Conservation (phyloP, 1,284 basidiomycete species). For the Naganishia albida region DNA sequence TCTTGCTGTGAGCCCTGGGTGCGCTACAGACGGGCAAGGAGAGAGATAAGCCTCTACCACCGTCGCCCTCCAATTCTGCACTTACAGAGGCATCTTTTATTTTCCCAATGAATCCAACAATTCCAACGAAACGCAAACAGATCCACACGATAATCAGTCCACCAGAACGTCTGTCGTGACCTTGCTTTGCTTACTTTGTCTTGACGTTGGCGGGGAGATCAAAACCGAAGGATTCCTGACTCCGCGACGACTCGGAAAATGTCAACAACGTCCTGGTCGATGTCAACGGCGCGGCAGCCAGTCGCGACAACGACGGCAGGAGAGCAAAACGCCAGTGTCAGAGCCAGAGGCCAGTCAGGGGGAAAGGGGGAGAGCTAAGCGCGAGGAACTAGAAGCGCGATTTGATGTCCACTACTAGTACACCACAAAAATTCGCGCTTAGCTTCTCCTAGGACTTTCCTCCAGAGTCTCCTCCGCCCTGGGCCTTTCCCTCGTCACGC, state of each 20-base stretch:
- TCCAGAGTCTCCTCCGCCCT: not conserved
- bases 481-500: no score
- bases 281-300: constrained; percentile 23
- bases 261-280: constrained; percentile 6
- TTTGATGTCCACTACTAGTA: not conserved
- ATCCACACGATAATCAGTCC: constrained; percentile 22
- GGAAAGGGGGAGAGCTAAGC: not conserved
- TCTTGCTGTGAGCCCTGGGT: constrained; percentile 58
- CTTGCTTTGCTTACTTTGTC: constrained; percentile 30
- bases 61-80: not conserved
- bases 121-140: constrained; percentile 19
- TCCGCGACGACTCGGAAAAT: constrained; percentile 1
- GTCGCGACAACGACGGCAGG: constrained; percentile 2
- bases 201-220: constrained; percentile 32
- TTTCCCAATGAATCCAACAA: constrained; percentile 24
- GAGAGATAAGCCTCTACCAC: constrained; percentile 12
- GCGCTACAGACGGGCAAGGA: constrained; percentile 38
- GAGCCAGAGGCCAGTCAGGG: not conserved
- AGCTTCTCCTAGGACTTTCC: no score
- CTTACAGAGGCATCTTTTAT: constrained; percentile 36
- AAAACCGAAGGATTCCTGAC: constrained; percentile 24
- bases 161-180: constrained; percentile 13
- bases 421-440: not conserved
- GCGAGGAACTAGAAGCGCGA: not conserved
- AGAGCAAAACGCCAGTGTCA: constrained; percentile 1